Evolutionary conservation across 768 basidiomycete genomes (phyloP).

Genomic region (Pisolithus sp.): DNA sequence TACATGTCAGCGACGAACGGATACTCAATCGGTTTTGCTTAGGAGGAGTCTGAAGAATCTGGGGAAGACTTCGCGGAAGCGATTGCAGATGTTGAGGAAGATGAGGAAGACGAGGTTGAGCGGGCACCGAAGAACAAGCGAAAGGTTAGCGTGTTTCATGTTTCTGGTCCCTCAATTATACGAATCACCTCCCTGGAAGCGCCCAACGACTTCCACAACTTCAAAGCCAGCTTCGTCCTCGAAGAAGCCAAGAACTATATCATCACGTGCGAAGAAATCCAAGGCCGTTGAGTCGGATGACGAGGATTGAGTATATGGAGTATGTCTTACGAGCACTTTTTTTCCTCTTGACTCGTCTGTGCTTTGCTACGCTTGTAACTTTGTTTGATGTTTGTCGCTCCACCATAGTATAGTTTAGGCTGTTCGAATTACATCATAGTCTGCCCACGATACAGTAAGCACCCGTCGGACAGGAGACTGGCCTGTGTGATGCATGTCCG

Average conservation of each 20-base stretch:
- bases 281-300: slow-evolving; percentile 44
- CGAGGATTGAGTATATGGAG: slow-evolving; percentile 15
- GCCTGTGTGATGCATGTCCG: no score
- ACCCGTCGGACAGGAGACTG: no score
- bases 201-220: slow-evolving; percentile 22
- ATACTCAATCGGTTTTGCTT: not conserved
- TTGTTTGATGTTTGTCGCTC: no score
- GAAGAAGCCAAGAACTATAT: slow-evolving; percentile 31
- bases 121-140: slow-evolving; percentile 52
- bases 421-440: no score
- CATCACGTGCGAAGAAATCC: slow-evolving; percentile 32
- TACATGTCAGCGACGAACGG: not conserved
- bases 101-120: slow-evolving; percentile 37
- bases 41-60: slow-evolving; percentile 34
- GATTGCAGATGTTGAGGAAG: slow-evolving; percentile 39
- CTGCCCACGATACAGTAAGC: no score
- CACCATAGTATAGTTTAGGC: no score
- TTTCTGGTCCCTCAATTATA: slow-evolving; percentile 3
- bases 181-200: slow-evolving; percentile 22
- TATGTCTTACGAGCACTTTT: not conserved
- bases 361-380: no score
- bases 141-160: slow-evolving; percentile 42
- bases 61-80: slow-evolving; percentile 45
- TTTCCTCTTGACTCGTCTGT: not conserved
- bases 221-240: slow-evolving; percentile 40